Conservation (phyloP, 2,329 filamentous ascomycete genomes). For the Colletotrichum sp. region DNA sequence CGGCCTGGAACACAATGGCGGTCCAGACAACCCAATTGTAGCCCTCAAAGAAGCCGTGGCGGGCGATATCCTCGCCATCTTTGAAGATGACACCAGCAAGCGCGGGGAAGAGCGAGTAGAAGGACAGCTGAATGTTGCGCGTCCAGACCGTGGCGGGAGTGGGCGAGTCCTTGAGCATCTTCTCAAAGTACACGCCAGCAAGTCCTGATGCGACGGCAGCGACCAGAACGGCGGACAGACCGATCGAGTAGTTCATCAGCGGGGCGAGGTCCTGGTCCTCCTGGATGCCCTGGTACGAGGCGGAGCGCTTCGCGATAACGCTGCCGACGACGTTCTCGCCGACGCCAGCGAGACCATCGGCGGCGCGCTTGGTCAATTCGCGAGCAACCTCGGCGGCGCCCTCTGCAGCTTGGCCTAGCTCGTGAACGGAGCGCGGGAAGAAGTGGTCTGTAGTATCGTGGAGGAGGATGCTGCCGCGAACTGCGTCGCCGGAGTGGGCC, state of each 20-base stretch:
- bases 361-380: slow-evolving; percentile 55
- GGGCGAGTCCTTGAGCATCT: slow-evolving; percentile 86
- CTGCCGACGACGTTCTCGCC: slow-evolving; percentile 28
- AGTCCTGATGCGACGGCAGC: slow-evolving; percentile 83
- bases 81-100: slow-evolving; percentile 85
- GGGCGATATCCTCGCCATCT: slow-evolving; percentile 82
- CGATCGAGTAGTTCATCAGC: slow-evolving; percentile 78
- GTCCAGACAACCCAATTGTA: slow-evolving; percentile 94
- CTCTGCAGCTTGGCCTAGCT: slow-evolving; percentile 63
- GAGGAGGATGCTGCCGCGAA: slow-evolving; percentile 64
- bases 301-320: slow-evolving; percentile 71
- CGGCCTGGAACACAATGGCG: slow-evolving; percentile 81
- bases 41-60: slow-evolving; percentile 90
- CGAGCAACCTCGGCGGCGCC: slow-evolving; percentile 53
- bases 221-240: slow-evolving; percentile 77
- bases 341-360: slow-evolving; percentile 37
- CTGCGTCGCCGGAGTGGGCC: slow-evolving; percentile 53
- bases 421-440: slow-evolving; percentile 81
- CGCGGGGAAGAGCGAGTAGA: slow-evolving; percentile 92
- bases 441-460: slow-evolving; percentile 70
- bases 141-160: slow-evolving; percentile 79
- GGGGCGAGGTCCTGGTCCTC: slow-evolving; percentile 59
- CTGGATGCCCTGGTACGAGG: slow-evolving; percentile 89
- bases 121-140: slow-evolving; percentile 90
- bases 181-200: slow-evolving; percentile 88